Evolutionary conservation across 208 protist genomes (phyloP).

Genomic region (Naegleria fowleri): DNA sequence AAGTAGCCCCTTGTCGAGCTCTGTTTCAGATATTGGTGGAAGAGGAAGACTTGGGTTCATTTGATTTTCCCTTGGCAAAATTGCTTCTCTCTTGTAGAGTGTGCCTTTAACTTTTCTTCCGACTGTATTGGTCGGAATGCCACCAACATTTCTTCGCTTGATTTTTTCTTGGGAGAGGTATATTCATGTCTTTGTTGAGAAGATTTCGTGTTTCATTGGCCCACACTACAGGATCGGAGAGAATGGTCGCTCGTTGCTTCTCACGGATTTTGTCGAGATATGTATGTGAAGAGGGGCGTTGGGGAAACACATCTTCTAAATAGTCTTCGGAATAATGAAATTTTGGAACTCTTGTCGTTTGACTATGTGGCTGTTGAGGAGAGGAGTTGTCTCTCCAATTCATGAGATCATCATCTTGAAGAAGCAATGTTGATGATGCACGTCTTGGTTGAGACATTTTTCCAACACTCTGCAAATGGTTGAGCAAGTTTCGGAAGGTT

Average conservation of each 20-base stretch:
- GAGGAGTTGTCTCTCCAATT: neutral
- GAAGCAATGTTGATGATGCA: neutral
- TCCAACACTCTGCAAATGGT: neutral
- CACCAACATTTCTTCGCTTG: neutral
- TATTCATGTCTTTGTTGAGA: neutral
- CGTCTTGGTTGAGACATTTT: neutral
- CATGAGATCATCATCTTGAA: neutral
- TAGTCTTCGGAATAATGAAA: neutral
- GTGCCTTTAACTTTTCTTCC: neutral
- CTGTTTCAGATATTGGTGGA: neutral
- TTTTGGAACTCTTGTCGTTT: neutral
- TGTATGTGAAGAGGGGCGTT: neutral
- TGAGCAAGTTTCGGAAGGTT: too few relatives aligned
- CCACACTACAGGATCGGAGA: neutral
- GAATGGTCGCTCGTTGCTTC: neutral
- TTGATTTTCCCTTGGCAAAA: neutral
- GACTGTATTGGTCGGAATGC: neutral
- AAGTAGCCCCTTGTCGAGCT: neutral
- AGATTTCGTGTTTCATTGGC: neutral
- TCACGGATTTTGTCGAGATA: neutral
- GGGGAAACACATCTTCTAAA: neutral
- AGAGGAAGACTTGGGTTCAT: neutral
- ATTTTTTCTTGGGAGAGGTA: neutral
- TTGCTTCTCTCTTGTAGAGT: neutral
- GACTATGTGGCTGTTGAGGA: neutral